Evolutionary conservation across 805 yeast genomes (phyloP), one percentile per base, ranked within the genome.

Genomic region (Candida taoyuanica): DNA sequence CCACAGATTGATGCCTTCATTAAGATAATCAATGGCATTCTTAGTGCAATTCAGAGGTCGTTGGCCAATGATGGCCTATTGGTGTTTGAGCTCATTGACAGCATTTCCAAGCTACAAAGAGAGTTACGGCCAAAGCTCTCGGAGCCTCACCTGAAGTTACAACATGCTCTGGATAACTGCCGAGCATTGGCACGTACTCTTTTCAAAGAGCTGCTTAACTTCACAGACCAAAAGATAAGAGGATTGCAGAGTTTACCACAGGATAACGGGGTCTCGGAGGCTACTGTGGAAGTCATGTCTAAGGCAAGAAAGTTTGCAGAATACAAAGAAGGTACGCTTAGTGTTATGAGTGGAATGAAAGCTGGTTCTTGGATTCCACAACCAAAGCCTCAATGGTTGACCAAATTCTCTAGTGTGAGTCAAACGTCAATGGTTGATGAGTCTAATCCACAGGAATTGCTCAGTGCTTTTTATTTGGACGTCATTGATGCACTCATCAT

Each of bases 381-480:
- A 35, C 73, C 78, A 8, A 63, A 72, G 43, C 82, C 85, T 0
- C 68, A 66, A 5, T 74, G 81, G 68, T 60, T 75, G 9, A 46
- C 60, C 16, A 67, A 67, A 11, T 71, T 71, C 50, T 67, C 78
- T 0, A 66, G 76, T 26, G 73, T 74, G 3, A 62, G 72, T 9
- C 67, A 70, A 11, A 65, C 65, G 11, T 39, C 52, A 7, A 63
- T 63, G 7, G 56, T 67, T 2, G 53, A 57, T 21, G 67, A 68
- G 7, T 56, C 62, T 2, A 71, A 71, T 34, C 68, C 78, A 1
- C 62, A 65, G 17, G 73, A 70, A 39, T 59, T 83, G 46, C 59
- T 87, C 24, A 72, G 87, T 1, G 70, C 83, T 31, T 89, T 73
- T 53, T 73, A 77, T 43, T 74, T 88, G 36, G 98, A 91, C 57